Percentiles rank a stretch among this genome's conserved stretches.
Evolutionary conservation across 768 basidiomycete genomes (phyloP).

Genomic region (Mycena polygramma): DNA sequence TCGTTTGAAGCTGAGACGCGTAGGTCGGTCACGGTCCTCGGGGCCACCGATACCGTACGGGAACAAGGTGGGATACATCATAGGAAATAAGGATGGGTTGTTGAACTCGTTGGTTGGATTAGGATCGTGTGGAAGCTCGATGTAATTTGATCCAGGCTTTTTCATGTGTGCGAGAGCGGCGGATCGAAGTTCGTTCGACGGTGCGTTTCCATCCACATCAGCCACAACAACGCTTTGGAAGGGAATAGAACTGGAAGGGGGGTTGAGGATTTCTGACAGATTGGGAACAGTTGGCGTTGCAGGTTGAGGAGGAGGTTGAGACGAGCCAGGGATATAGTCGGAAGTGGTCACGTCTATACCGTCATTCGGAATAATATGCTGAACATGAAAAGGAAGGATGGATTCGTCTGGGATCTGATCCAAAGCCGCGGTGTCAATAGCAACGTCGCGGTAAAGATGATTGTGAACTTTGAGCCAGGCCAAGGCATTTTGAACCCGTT

Average conservation of each 20-base stretch:
- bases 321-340: not conserved
- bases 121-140: not conserved
- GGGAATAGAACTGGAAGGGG: not conserved
- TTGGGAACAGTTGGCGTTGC: not conserved
- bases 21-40: not conserved
- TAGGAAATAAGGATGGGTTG: not conserved
- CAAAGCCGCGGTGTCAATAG: not conserved
- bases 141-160: not conserved
- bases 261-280: not conserved
- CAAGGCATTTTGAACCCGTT: too few species aligned
- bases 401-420: not conserved
- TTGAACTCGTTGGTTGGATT: slow-evolving; percentile 14
- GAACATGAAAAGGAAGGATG: not conserved
- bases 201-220: not conserved
- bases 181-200: not conserved
- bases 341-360: not conserved
- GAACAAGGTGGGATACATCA: slow-evolving; percentile 7
- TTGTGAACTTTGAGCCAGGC: too few species aligned
- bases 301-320: not conserved
- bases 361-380: not conserved
- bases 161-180: not conserved
- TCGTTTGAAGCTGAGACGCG: not conserved
- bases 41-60: slow-evolving; percentile 1
- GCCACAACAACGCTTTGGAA: not conserved
- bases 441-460: too few species aligned